Base-by-base conservation (phyloP, 331 rosid species). In the Malus hybrid region DNA sequence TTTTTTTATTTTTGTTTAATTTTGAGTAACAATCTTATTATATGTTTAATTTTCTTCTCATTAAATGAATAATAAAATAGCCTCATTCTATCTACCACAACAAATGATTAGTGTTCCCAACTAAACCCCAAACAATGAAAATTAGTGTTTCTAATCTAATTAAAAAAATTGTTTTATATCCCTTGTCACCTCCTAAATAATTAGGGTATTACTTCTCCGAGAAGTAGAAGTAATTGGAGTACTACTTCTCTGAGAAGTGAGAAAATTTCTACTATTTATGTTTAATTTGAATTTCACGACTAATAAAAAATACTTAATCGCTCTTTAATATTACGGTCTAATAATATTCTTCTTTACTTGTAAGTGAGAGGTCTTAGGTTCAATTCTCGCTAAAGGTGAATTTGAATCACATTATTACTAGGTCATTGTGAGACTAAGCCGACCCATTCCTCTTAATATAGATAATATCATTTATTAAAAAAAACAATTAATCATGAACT, bases 321-420 rank as follows among this genome's bases (percentile, higher is more conserved):
- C 1, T 39, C 0, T 0, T 9, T 39, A 9, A 0, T 39, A 39
- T 39, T 39, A 39, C 0, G 44, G 11, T 36, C 0, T 2, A 36
- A 3, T 36, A 0, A 36, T 36, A 36, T 36, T 36, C 0, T 0
- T 36, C 3, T 36, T 36, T 36, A 36, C 44, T 36, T 36, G 1
- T 36, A 36, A 8, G 1, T 36, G 11, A 8, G 3, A 36, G 44
- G 0, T 36, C 1, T 36, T 36, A 8, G 1, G 1, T 36, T 36
- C 11, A 2, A 36, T 36, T 8, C 0, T 8, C 0, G 11, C 0
- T 3, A 36, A 36, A 36, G 10, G 0, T 36, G 42, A 36, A 36
- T 36, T 36, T 36, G 42, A 36, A 36, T 1, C 2, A 36, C 3
- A 36, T 36, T 36, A 2, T 36, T 36, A 0, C 3, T 36, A 7